Evolutionary conservation across 2,329 filamentous ascomycete genomes (phyloP).

Genomic region (Alternaria panax): DNA sequence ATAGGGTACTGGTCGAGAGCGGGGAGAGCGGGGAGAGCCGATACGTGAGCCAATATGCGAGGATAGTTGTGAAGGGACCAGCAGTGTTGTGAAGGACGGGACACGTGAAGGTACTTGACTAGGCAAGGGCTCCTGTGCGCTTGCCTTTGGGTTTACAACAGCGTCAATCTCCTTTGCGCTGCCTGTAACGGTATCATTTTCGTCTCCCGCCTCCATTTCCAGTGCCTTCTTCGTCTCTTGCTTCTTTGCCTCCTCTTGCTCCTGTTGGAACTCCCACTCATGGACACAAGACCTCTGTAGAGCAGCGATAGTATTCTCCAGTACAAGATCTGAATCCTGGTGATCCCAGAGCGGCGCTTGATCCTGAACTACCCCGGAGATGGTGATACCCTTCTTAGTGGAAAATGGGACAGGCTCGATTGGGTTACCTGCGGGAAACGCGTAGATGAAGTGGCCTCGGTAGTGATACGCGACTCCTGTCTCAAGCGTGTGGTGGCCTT

Average conservation of each 20-base stretch:
- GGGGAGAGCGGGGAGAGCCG: too few relatives aligned
- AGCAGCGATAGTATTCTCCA: slow-evolving; percentile 23
- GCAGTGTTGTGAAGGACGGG: not conserved
- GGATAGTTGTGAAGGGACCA: slow-evolving; percentile 2
- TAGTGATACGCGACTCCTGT: slow-evolving; percentile 39
- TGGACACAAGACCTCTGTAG: slow-evolving; percentile 14
- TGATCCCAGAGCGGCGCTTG: slow-evolving; percentile 21
- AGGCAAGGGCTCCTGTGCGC: not conserved
- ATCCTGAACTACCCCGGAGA: slow-evolving; percentile 17
- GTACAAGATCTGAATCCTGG: not conserved
- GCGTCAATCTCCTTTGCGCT: not conserved
- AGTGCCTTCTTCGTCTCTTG: not conserved
- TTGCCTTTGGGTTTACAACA: not conserved
- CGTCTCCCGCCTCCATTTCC: not conserved
- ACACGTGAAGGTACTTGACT: not conserved
- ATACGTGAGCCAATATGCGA: not conserved
- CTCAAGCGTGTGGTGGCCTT: slow-evolving; percentile 30
- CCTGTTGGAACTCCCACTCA: slow-evolving; percentile 11
- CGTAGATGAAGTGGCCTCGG: slow-evolving; percentile 42
- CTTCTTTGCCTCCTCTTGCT: slow-evolving; percentile 9
- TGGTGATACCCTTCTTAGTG: slow-evolving; percentile 26
- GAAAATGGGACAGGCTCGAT: slow-evolving; percentile 32
- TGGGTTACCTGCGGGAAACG: slow-evolving; percentile 18
- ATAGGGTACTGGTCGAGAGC: not conserved
- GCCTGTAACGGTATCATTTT: not conserved